Evolutionary conservation across 2,329 filamentous ascomycete species (phyloP), one percentile per base, ranked within the genome.

Genomic region (Ilyonectria sp.): DNA sequence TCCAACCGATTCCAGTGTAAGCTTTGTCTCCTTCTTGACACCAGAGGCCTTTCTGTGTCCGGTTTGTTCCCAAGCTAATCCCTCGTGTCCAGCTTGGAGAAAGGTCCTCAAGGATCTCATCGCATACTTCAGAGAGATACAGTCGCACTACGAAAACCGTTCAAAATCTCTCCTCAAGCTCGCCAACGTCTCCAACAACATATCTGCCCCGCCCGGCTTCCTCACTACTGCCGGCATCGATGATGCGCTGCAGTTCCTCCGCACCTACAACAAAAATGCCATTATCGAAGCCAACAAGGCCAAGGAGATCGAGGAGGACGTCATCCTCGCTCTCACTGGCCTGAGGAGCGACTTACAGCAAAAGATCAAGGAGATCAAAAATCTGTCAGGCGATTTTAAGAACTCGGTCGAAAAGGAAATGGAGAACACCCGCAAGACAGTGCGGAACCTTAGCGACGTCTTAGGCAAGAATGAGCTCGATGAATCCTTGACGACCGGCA

Each of bases 351-450:
- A 99, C 80, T 85, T 99, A 19, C 92, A 93, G 69, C 94, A 97
- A 79, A 99, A 99, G 84, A 97, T 97, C 81, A 99, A 98, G 82
- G 96, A 99, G 82, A 99, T 99, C 84, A 97, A 97, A 83, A 92
- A 91, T 72, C 85, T 99, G 17, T 93, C 94, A 6, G 93, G 94
- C 17, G 96, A 99, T 80, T 99, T 99, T 83, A 97, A 97, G 83
- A 99, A 97, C 79, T 93, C 92, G 0, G 94, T 99, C 10, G 94
- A 97, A 29, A 97, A 95, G 83, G 96, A 98, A 81, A 95, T 97
- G 85, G 95, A 98, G 21, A 85, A 81, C 19, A 98, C 96, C 0
- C 88, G 91, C 68, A 94, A 90, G 78, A 92, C 92, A 17, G 93
- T 98, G 29, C 91, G 91, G 60, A 86, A 90, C 35, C 85, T 98